A percentile compares a stretch with the other conserved stretches of the same genome.
These are phyloP conservation scores for Daldinia caldariorum DNA, from an alignment of 495 filamentous ascomycete genomes.

Conservation along the genomic window DNA sequence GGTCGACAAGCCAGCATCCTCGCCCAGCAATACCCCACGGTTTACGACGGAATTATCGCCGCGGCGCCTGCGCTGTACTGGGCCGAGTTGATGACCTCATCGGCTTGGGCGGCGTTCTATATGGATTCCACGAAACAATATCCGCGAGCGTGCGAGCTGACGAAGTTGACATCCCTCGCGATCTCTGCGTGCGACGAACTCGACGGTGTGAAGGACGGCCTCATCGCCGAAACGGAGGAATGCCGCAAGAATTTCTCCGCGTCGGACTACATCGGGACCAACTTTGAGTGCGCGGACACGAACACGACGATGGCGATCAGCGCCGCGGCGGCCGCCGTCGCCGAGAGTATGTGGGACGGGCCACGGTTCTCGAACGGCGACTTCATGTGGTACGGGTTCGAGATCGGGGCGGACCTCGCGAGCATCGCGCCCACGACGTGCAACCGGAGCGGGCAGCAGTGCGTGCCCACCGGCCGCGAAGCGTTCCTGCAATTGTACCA, in stretches of 20 bases:
- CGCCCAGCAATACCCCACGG: background rate
- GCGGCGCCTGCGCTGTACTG: background rate
- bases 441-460: background rate
- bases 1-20: background rate
- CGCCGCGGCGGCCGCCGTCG: background rate
- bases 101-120: background rate
- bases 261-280: background rate
- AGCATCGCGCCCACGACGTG: background rate
- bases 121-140: conserved; percentile 2
- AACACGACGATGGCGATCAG: background rate
- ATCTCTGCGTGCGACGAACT: background rate
- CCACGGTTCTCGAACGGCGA: background rate
- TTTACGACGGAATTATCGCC: background rate
- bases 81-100: background rate
- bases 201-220: background rate
- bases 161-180: background rate
- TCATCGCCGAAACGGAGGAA: background rate
- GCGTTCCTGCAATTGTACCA: background rate
- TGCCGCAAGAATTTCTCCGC: background rate
- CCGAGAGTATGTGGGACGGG: background rate
- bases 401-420: background rate
- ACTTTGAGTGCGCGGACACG: background rate
- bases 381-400: conserved; percentile 1
- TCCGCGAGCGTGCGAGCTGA: background rate
- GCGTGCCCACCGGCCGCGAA: background rate